Evolutionary conservation across 495 filamentous ascomycete species (phyloP).

Genomic region (Xylaria cubensis): DNA sequence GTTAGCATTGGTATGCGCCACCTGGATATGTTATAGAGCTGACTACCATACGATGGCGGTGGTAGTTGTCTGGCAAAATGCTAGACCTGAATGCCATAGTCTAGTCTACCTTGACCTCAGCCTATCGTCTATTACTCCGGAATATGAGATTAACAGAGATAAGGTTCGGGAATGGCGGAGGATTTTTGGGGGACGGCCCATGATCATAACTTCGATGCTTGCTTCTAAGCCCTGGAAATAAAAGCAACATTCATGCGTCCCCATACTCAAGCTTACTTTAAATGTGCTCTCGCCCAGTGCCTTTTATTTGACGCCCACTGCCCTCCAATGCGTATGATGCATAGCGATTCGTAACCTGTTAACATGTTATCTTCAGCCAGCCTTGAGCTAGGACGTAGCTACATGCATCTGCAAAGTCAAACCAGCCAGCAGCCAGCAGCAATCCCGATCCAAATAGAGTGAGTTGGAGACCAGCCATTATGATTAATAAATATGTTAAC

Average conservation of each 20-base stretch:
- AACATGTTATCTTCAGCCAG: neutral
- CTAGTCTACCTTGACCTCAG: neutral
- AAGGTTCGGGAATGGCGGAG: neutral
- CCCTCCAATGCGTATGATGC: neutral
- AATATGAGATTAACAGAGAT: neutral
- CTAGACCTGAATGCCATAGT: neutral
- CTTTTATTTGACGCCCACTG: neutral
- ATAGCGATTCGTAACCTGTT: neutral
- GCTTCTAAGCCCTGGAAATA: slow-evolving; percentile 2
- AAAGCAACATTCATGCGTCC: slow-evolving; percentile 19
- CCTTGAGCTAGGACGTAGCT: neutral
- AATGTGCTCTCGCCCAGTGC: neutral
- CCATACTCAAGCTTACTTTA: slow-evolving; percentile 2
- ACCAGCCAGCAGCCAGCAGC: neutral
- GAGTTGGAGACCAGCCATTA: neutral
- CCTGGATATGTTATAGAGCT: slow-evolving; percentile 24
- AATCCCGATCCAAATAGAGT: neutral
- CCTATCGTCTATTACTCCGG: neutral
- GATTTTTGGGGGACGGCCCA: neutral
- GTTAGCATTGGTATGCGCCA: slow-evolving; percentile 10
- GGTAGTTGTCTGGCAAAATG: slow-evolving; percentile 1
- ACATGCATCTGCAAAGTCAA: slow-evolving; percentile 10
- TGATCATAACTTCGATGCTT: neutral
- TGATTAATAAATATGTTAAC: neutral
- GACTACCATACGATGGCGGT: neutral